Evolutionary conservation across 179 eudicot genomes (phyloP), one percentile per base, ranked within the genome.

Genomic region (Silene noctiflora): DNA sequence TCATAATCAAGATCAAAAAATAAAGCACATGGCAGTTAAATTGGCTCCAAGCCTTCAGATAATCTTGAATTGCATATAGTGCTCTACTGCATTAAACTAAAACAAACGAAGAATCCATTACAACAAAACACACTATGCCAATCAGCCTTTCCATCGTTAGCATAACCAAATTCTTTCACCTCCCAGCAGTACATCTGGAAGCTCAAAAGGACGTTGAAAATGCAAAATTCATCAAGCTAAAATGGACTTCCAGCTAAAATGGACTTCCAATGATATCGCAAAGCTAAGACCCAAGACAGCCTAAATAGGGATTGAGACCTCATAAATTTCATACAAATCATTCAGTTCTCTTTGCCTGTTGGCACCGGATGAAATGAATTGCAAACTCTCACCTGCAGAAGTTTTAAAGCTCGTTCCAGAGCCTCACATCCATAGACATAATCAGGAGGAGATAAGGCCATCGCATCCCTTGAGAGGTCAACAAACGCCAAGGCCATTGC

Each of bases 401-500:
- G 87, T 80, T 85, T 95, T 80, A 95, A 83, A 60, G 99, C 99
- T 79, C 90, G 85, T 84, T 90, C 97, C n/a, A 95, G 86, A 39
- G 88, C 87, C 78, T 93, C 98, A 82, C 97, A 93, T 16, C 97
- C 98, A 79, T 78, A 85, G 67, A 95, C 82, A 76, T 87, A 91
- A 88, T 95, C 96, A 60, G 99, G 99, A 24, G 99, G 98, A 16
- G 93, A 83, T 69, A 87, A 53, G 0, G 88, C 85, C 99, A 95
- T 95, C 4, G 91, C 89, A 81, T 91, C 97, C 87, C 98, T 91
- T 1, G 98, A 93, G 63, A 87, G 74, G 67, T 95, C 99, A 78
- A 95, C 92, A 84, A 90, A 93, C 42, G 97, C 95, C 31, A 95
- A 91, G 21, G 96, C 91, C 91, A 95, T 88, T 2, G 98, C 86